phyloP scores from a whole-genome alignment of 768 basidiomycete genomes.

The Phylloporus sp. region DNA sequence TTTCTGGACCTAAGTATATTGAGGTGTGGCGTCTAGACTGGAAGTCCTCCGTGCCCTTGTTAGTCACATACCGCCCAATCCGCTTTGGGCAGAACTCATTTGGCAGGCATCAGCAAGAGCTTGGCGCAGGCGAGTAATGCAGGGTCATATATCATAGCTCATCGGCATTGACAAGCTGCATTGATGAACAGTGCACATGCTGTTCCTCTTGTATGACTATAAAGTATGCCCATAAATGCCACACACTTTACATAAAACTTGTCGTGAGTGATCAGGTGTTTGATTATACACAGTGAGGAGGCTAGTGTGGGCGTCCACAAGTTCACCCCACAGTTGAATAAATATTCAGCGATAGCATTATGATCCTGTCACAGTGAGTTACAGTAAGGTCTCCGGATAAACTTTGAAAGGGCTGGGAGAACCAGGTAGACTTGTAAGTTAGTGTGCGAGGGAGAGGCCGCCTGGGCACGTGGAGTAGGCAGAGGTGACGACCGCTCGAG shows the following conservation, averaged over 20 bases:
- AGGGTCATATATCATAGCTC: slow-evolving; percentile 2
- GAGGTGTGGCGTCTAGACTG: slow-evolving; percentile 50
- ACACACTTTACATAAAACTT: slow-evolving; percentile 6
- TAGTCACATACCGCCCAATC: slow-evolving; percentile 87
- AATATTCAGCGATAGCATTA: too few relatives aligned
- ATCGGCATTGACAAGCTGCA: background rate
- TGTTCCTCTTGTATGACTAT: slow-evolving; percentile 20
- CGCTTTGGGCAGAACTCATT: slow-evolving; percentile 87
- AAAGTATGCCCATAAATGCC: slow-evolving; percentile 15
- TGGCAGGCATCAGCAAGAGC: slow-evolving; percentile 74
- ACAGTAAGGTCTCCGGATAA: too few relatives aligned
- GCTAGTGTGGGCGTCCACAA: too few relatives aligned
- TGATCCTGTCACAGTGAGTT: too few relatives aligned
- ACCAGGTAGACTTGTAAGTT: too few relatives aligned
- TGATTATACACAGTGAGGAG: background rate
- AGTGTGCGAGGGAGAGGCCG: too few relatives aligned
- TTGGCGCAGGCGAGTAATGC: slow-evolving; percentile 9
- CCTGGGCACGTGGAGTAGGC: too few relatives aligned
- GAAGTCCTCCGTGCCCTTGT: slow-evolving; percentile 79
- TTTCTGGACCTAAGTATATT: background rate
- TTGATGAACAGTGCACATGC: slow-evolving; percentile 11
- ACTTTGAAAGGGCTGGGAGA: too few relatives aligned
- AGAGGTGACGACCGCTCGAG: too few relatives aligned
- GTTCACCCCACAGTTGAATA: too few relatives aligned
- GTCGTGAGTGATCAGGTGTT: background rate